These are phyloP conservation scores for Xylariomycetidae sp. DNA, from an alignment of 2,329 filamentous ascomycete genomes.

Conservation along the genomic window DNA sequence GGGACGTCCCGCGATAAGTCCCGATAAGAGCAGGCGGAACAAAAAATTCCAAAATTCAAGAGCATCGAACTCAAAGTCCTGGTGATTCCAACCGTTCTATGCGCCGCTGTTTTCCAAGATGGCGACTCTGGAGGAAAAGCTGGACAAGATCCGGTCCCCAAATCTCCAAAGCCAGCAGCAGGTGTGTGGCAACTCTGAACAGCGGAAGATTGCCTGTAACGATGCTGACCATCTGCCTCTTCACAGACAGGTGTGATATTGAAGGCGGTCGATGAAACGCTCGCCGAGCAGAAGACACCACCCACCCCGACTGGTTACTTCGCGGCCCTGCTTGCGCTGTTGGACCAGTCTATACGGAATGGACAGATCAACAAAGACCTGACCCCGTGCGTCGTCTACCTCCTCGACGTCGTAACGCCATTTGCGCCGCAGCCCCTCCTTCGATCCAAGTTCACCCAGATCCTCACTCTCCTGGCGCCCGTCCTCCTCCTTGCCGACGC, in stretches of 20 bases:
- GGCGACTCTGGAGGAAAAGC: slow-evolving; percentile 71
- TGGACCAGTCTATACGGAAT: slow-evolving; percentile 66
- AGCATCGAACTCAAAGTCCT: slow-evolving; percentile 6
- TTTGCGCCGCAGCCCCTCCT: slow-evolving; percentile 81
- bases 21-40: slow-evolving; percentile 19
- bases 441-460: slow-evolving; percentile 90
- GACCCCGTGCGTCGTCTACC: slow-evolving; percentile 82
- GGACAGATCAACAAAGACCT: slow-evolving; percentile 74
- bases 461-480: slow-evolving; percentile 79
- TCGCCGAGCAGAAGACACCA: slow-evolving; percentile 79
- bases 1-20: slow-evolving; percentile 22
- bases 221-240: slow-evolving; percentile 8
- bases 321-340: slow-evolving; percentile 83
- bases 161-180: slow-evolving; percentile 94
- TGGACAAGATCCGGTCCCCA: slow-evolving; percentile 95
- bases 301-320: slow-evolving; percentile 89
- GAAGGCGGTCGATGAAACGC: slow-evolving; percentile 84
- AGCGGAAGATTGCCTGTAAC: slow-evolving; percentile 8
- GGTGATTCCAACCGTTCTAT: background rate
- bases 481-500: slow-evolving; percentile 73
- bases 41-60: slow-evolving; percentile 17
- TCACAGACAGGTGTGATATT: slow-evolving; percentile 87
- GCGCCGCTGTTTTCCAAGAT: slow-evolving; percentile 29
- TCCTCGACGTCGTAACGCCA: slow-evolving; percentile 86
- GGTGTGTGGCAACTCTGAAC: slow-evolving; percentile 42